Evolutionary conservation across 805 yeast species (phyloP), one percentile per base, ranked within the genome.

Genomic region (Dipodascopsis tothii): DNA sequence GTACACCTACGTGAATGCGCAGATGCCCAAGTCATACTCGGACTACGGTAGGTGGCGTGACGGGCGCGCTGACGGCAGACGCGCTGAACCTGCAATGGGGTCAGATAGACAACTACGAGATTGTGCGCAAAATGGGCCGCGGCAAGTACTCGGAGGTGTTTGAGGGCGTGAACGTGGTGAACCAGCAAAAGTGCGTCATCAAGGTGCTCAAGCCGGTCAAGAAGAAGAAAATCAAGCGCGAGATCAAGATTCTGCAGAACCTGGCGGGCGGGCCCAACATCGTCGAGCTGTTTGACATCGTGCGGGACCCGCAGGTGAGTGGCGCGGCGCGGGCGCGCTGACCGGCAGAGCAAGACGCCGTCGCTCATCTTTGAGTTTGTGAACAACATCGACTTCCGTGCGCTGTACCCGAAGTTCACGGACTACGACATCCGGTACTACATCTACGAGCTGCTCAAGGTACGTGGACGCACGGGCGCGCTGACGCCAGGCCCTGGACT

Each of bases 71-170:
- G n/a, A n/a, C n/a, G n/a, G n/a, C 30, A 55, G 60, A 84, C 53
- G 79, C 78, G 50, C 68, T 73, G 28, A 67, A 71, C 9, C 72
- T 80, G 25, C 72, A 72, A 35, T 80, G 84, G 84, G 80, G 83
- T 2, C 59, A 69, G 4, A 73, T 73, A 43, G 64, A 66, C 41
- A 66, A 77, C 57, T 82, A 81, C 60, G 96, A 88, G 62, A 82
- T 88, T 48, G 75, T 83, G 42, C 72, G 74, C 50, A 85, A 87
- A 64, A 81, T 88, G 17, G 96, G 96, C 11, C 74, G 95, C 45
- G 96, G 96, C 21, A 88, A 85, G 67, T 88, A 87, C 65, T 81
- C 94, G n/a, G 96, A 88, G 63, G 96, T 88, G 23, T 88, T 88
- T 61, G 82, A 80, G 60, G 96, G 95, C 22, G 72, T 80, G 35